Evolutionary conservation across 768 basidiomycete species (phyloP).

Genomic region (Lentinula sp.): DNA sequence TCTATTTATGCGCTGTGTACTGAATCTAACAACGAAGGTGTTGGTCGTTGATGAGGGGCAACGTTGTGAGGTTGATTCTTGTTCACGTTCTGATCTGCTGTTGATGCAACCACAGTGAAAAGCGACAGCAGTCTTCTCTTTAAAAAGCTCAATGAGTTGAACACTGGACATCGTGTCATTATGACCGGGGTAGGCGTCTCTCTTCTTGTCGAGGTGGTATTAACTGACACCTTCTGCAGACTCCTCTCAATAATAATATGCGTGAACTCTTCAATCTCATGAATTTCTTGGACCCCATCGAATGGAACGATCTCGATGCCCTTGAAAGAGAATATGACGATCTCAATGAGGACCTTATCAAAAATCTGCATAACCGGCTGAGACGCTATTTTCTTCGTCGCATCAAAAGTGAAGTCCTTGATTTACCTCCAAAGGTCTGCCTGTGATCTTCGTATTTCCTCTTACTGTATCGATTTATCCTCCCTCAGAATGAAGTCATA

Average conservation of each 20-base stretch:
- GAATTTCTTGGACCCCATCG: conserved; percentile 81
- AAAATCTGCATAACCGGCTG: conserved; percentile 70
- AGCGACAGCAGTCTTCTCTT: conserved; percentile 76
- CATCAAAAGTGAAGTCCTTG: conserved; percentile 87
- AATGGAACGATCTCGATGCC: conserved; percentile 71
- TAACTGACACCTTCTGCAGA: conserved; percentile 33
- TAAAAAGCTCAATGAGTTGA: conserved; percentile 75
- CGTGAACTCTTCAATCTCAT: conserved; percentile 95
- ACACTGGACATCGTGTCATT: conserved; percentile 72
- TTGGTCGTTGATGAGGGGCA: conserved; percentile 93
- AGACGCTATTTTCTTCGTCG: conserved; percentile 91
- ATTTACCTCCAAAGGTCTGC: conserved; percentile 83
- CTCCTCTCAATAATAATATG: conserved; percentile 96
- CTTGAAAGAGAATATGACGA: conserved; percentile 72
- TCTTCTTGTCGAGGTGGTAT: neutral
- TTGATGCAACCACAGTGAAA: conserved; percentile 53
- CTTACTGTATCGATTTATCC: neutral
- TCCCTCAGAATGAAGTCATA: conserved; percentile 75
- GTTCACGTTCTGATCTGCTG: conserved; percentile 2
- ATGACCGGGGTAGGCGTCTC: conserved; percentile 70
- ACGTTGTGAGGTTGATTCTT: conserved; percentile 51
- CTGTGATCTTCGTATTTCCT: neutral
- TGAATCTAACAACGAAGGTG: conserved; percentile 25
- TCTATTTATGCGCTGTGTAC: neutral
- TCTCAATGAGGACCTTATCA: conserved; percentile 75